Evolutionary conservation across 805 yeast species (phyloP).

Genomic region (Hyphopichia homilentoma): DNA sequence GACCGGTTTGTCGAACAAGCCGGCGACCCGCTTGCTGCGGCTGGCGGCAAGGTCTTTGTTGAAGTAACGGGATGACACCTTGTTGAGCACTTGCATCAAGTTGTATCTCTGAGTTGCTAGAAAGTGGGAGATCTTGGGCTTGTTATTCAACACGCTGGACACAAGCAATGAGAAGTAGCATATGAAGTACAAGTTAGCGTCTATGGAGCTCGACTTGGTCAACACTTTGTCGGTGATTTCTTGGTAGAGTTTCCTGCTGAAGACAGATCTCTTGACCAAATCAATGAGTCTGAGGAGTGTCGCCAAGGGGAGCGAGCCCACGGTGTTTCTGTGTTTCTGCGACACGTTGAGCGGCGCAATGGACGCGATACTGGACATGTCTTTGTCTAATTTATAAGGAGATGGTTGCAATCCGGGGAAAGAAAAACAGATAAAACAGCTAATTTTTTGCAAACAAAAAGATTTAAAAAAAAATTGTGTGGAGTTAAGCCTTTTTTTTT

Average conservation of each 20-base stretch:
- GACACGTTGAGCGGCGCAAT: constrained; percentile 13
- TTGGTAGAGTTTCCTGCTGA: constrained; percentile 37
- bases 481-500: no score
- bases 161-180: constrained; percentile 40
- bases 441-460: no score
- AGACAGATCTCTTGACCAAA: constrained; percentile 27
- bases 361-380: constrained; percentile 10
- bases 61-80: constrained; percentile 3
- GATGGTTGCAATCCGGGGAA: not conserved
- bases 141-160: constrained; percentile 35
- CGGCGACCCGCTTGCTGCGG: constrained; percentile 10
- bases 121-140: constrained; percentile 27
- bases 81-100: constrained; percentile 15
- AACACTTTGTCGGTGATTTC: constrained; percentile 39
- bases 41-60: constrained; percentile 13
- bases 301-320: constrained; percentile 17
- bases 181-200: constrained; percentile 37
- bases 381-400: not conserved
- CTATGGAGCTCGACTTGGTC: constrained; percentile 29
- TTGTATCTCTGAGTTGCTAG: constrained; percentile 23
- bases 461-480: no score
- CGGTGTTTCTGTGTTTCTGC: constrained; percentile 6
- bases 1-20: constrained; percentile 5
- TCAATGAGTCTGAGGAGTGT: constrained; percentile 23
- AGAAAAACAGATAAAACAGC: no score